Percentiles rank a stretch among this genome's conserved stretches.
Conservation (phyloP, 2,329 filamentous ascomycete genomes). For the Colletotrichum liriopes region DNA sequence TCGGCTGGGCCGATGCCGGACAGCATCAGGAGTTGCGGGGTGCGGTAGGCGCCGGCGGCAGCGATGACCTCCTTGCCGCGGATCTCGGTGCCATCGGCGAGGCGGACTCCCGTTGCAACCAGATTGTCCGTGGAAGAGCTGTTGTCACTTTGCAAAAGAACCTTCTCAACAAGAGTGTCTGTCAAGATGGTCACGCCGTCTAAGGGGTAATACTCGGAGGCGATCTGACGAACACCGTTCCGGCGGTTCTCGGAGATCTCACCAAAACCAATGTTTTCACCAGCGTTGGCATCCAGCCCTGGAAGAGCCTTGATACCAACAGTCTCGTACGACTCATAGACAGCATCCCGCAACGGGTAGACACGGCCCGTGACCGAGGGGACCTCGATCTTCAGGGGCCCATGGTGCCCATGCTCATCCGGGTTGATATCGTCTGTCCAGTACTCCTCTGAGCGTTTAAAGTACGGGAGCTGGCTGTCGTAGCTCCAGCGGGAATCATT, state of each 20-base stretch:
- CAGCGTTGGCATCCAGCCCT: conserved; percentile 49
- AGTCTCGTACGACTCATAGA: conserved; percentile 58
- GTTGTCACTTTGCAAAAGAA: conserved; percentile 38
- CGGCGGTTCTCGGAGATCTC: conserved; percentile 49
- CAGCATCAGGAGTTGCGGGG: conserved; percentile 66
- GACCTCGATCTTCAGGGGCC: conserved; percentile 53
- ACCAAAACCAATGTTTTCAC: conserved; percentile 53
- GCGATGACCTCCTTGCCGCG: conserved; percentile 56
- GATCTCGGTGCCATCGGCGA: conserved; percentile 49
- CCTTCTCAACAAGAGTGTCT: conserved; percentile 46
- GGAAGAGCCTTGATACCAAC: conserved; percentile 52
- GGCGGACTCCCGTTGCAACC: conserved; percentile 49
- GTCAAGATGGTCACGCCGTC: conserved; percentile 48
- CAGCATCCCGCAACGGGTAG: conserved; percentile 56
- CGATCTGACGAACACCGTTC: conserved; percentile 47
- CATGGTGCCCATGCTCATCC: conserved; percentile 56
- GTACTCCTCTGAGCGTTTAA: conserved; percentile 56
- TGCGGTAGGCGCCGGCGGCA: conserved; percentile 65
- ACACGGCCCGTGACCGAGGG: conserved; percentile 51
- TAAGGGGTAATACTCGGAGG: conserved; percentile 47
- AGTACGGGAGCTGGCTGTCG: conserved; percentile 62
- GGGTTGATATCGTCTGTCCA: conserved; percentile 48
- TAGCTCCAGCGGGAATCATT: conserved; percentile 62
- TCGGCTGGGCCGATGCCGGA: conserved; percentile 65
- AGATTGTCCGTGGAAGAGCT: conserved; percentile 1